These are phyloP conservation scores for Scutellaria baicalensis DNA, from an alignment of 257 asterid species.

Conservation along the genomic window DNA sequence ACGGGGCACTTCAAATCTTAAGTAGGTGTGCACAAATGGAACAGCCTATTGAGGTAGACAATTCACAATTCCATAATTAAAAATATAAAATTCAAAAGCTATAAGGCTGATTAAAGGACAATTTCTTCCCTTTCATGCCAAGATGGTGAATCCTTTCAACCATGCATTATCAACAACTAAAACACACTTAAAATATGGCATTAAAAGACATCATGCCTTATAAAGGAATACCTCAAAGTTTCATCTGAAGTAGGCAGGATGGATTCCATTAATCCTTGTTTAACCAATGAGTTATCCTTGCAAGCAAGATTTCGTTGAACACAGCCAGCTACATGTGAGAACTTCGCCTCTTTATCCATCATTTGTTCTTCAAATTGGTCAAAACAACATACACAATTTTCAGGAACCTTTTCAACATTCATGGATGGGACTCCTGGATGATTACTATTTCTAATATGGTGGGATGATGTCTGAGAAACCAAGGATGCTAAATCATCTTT, in stretches of 20 bases:
- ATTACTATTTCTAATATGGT: slow-evolving; percentile 13
- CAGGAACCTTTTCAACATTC: slow-evolving; percentile 20
- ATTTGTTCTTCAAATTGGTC: slow-evolving; percentile 14
- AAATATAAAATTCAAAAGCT: background rate
- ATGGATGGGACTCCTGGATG: slow-evolving; percentile 19
- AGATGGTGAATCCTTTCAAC: background rate
- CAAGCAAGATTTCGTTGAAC: slow-evolving; percentile 17
- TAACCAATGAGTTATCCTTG: slow-evolving; percentile 6
- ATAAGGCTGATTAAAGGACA: background rate
- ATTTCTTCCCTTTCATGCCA: background rate
- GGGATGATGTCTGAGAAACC: slow-evolving; percentile 31
- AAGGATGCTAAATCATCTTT: slow-evolving; percentile 29
- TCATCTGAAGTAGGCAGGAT: slow-evolving; percentile 20
- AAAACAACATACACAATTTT: slow-evolving; percentile 11
- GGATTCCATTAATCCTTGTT: slow-evolving; percentile 20
- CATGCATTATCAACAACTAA: background rate
- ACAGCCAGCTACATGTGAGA: background rate
- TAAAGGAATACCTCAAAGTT: slow-evolving; percentile 41
- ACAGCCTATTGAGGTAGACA: background rate
- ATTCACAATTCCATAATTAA: background rate
- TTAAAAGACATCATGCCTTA: background rate
- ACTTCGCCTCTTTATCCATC: slow-evolving; percentile 9
- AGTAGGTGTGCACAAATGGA: background rate
- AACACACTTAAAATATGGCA: background rate
- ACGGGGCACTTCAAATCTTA: background rate